phyloP scores from a whole-genome alignment of 2,329 filamentous ascomycete genomes.

The Claviceps sorghi region DNA sequence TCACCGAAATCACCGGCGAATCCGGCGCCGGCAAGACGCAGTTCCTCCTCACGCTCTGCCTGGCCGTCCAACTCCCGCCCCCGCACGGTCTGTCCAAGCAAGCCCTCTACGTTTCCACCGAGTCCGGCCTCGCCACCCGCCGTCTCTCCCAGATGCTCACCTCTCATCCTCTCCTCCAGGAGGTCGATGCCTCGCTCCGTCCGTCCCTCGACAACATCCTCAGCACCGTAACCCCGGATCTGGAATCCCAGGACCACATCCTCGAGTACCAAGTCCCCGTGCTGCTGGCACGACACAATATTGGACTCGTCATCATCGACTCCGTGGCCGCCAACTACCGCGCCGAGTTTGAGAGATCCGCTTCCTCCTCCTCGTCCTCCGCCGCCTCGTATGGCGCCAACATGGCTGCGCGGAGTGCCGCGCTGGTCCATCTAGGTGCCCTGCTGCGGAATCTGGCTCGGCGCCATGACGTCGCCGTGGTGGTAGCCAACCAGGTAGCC shows the following conservation, averaged over 20 bases:
- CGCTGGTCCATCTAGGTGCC: conserved; percentile 63
- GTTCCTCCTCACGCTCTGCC: conserved; percentile 69
- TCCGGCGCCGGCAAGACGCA: conserved; percentile 94
- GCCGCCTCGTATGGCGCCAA: conserved; percentile 29
- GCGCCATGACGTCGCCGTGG: conserved; percentile 62
- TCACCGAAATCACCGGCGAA: conserved; percentile 86
- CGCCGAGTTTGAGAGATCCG: conserved; percentile 62
- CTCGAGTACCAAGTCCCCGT: conserved; percentile 84
- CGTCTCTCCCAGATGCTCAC: conserved; percentile 68
- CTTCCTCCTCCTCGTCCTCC: conserved; percentile 8
- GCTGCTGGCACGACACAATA: conserved; percentile 56
- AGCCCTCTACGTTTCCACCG: conserved; percentile 90
- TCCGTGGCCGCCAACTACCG: conserved; percentile 93
- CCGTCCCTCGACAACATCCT: conserved; percentile 64
- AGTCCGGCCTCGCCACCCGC: conserved; percentile 67
- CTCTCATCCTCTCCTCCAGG: conserved; percentile 45
- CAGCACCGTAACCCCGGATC: conserved; percentile 70
- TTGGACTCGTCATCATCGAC: conserved; percentile 77
- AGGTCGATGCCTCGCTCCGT: conserved; percentile 13
- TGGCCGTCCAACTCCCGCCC: conserved; percentile 67
- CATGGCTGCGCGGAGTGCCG: conserved; percentile 61
- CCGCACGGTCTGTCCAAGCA: conserved; percentile 56
- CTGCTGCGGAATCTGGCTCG: conserved; percentile 63
- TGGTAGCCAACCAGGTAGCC: conserved; percentile 89
- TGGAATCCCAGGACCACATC: conserved; percentile 93